Conservation (phyloP, 345 rosid genomes). For the Camelina hispida region DNA sequence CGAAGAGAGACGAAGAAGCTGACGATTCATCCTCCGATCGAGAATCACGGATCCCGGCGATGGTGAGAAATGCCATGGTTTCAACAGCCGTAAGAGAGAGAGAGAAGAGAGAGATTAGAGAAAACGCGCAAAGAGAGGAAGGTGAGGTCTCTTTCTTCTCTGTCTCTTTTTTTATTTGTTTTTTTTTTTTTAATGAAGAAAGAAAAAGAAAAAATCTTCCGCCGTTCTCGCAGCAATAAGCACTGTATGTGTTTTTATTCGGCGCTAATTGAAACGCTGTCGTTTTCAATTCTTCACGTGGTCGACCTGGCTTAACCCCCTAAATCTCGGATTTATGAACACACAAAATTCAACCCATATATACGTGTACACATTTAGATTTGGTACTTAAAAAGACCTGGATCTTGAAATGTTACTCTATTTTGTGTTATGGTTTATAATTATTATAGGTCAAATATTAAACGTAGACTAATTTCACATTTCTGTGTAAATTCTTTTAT, state of each 20-base stretch:
- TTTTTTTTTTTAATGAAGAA: background rate
- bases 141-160: conserved; percentile 45
- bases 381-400: no score
- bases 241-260: conserved; percentile 37
- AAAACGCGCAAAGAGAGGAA: conserved; percentile 48
- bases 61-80: conserved; percentile 52
- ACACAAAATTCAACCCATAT: conserved; percentile 26
- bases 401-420: no score
- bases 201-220: conserved; percentile 23
- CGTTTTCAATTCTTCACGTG: conserved; percentile 35
- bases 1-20: conserved; percentile 35
- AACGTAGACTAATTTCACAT: no score
- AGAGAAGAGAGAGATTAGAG: conserved; percentile 2
- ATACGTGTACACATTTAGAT: no score
- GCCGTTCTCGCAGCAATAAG: conserved; percentile 38
- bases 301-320: conserved; percentile 40
- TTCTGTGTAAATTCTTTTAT: no score
- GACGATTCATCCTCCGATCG: conserved; percentile 48
- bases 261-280: conserved; percentile 31
- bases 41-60: conserved; percentile 63
- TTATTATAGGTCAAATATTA: no score
- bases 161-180: conserved; percentile 7
- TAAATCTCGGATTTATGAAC: conserved; percentile 33
- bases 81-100: conserved; percentile 29
- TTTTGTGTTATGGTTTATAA: no score